Percentiles rank a stretch among this genome's conserved stretches.
phyloP scores from a whole-genome alignment of 1,284 basidiomycete genomes.

The Cutaneotrichosporon spelunceum region DNA sequence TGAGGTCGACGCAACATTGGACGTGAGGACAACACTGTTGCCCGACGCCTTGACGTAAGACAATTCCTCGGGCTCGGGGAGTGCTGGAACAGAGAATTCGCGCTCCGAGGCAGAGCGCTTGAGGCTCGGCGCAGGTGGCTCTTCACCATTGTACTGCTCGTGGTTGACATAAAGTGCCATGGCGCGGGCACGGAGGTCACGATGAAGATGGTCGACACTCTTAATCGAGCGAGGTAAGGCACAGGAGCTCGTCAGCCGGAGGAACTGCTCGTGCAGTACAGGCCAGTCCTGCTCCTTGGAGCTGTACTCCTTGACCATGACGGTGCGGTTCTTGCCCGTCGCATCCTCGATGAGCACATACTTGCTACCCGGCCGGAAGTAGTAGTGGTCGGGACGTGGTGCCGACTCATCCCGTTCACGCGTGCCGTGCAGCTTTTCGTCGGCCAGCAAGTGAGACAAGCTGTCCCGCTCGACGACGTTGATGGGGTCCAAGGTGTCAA shows the following conservation, averaged over 20 bases:
- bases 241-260: conserved; percentile 35
- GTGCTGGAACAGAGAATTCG: conserved; percentile 20
- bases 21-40: conserved; percentile 90
- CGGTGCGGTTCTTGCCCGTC: conserved; percentile 63
- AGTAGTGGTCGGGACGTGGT: conserved; percentile 79
- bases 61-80: conserved; percentile 31
- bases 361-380: conserved; percentile 74
- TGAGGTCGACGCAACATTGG: conserved; percentile 81
- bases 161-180: conserved; percentile 43
- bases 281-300: conserved; percentile 56
- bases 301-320: conserved; percentile 58
- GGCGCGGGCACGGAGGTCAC: conserved; percentile 42
- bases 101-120: conserved; percentile 38
- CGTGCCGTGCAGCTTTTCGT: conserved; percentile 82
- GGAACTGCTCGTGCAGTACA: conserved; percentile 52
- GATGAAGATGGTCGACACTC: conserved; percentile 15
- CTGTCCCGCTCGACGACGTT: conserved; percentile 33
- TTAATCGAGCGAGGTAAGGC: conserved; percentile 18
- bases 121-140: conserved; percentile 32
- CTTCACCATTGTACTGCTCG: conserved; percentile 36
- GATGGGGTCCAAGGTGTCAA: conserved; percentile 55
- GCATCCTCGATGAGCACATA: conserved; percentile 92
- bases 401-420: conserved; percentile 86
- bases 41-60: conserved; percentile 79
- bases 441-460: conserved; percentile 66